phyloP scores from a whole-genome alignment of 1,284 basidiomycete species.

The Vanrija sp. region DNA sequence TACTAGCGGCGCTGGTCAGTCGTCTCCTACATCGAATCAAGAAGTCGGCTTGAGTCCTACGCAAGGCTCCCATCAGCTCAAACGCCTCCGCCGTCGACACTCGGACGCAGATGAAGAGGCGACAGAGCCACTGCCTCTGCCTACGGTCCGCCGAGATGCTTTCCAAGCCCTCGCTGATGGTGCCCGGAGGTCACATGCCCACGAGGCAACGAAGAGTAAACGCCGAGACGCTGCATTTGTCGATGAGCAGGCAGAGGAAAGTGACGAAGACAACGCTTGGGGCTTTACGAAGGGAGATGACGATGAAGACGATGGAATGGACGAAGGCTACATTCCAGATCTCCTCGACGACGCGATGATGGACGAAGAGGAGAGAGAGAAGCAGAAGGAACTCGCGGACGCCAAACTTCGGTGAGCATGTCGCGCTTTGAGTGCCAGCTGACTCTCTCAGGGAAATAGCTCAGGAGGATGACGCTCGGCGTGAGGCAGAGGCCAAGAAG shows the following conservation, averaged over 20 bases:
- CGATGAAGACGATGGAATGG: constrained; percentile 30
- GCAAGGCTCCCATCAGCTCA: not conserved
- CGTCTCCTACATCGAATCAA: not conserved
- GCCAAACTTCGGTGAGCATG: constrained; percentile 34
- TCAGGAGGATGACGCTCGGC: constrained; percentile 33
- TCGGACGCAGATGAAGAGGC: not conserved
- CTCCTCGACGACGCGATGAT: constrained; percentile 36
- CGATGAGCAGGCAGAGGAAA: constrained; percentile 44
- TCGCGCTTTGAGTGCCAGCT: not conserved
- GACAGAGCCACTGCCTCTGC: not conserved
- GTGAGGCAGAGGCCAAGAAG: constrained; percentile 35
- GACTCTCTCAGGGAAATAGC: constrained; percentile 26
- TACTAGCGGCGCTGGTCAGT: not conserved
- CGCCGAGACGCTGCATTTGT: constrained; percentile 15
- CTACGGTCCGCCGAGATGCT: not conserved
- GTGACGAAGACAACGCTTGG: constrained; percentile 51
- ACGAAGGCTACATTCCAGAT: constrained; percentile 29
- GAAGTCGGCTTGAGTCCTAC: not conserved
- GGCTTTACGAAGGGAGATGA: constrained; percentile 25
- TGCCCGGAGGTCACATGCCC: not conserved
- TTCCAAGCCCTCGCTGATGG: constrained; percentile 10
- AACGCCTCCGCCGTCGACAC: constrained; percentile 15
- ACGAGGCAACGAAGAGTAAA: not conserved
- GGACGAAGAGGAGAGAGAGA: constrained; percentile 24
- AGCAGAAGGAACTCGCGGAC: constrained; percentile 28